Percentiles rank a stretch among this genome's conserved stretches.
phyloP scores from a whole-genome alignment of 2,329 filamentous ascomycete species.

The Chaetomium globosum region DNA sequence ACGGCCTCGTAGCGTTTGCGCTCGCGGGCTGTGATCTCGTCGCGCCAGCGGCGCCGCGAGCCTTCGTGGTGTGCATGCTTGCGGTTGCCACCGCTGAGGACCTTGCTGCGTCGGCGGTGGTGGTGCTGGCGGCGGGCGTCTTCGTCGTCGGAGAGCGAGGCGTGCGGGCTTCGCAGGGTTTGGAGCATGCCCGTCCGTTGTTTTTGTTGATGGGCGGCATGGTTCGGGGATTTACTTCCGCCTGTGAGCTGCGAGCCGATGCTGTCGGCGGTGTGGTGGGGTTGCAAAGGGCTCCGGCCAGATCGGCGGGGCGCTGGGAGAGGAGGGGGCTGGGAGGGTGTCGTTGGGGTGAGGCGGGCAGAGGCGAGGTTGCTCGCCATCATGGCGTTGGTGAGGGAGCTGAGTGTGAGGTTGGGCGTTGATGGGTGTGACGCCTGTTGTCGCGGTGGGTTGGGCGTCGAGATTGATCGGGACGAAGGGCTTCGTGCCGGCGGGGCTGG shows the following conservation, averaged over 20 bases:
- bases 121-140: conserved; percentile 40
- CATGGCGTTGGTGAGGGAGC: conserved; percentile 72
- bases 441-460: conserved; percentile 32
- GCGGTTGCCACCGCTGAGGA: conserved; percentile 52
- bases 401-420: conserved; percentile 54
- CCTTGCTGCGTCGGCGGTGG: conserved; percentile 41
- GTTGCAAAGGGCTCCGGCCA: conserved; percentile 33
- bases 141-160: conserved; percentile 56
- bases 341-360: conserved; percentile 50
- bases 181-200: conserved; percentile 61
- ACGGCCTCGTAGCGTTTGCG: conserved; percentile 81
- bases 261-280: conserved; percentile 34
- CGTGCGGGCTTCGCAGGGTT: conserved; percentile 62
- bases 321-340: conserved; percentile 44
- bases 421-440: conserved; percentile 23
- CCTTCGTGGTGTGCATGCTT: conserved; percentile 79
- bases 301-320: conserved; percentile 43
- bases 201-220: conserved; percentile 25
- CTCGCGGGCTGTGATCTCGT: conserved; percentile 70
- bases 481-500: not conserved
- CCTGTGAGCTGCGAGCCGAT: conserved; percentile 28
- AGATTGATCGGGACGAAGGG: conserved; percentile 10
- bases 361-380: conserved; percentile 74
- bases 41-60: conserved; percentile 73
- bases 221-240: conserved; percentile 44